Evolutionary conservation across 139 green algal genomes (phyloP).

Genomic region (Chlamydomonas asymmetrica): DNA sequence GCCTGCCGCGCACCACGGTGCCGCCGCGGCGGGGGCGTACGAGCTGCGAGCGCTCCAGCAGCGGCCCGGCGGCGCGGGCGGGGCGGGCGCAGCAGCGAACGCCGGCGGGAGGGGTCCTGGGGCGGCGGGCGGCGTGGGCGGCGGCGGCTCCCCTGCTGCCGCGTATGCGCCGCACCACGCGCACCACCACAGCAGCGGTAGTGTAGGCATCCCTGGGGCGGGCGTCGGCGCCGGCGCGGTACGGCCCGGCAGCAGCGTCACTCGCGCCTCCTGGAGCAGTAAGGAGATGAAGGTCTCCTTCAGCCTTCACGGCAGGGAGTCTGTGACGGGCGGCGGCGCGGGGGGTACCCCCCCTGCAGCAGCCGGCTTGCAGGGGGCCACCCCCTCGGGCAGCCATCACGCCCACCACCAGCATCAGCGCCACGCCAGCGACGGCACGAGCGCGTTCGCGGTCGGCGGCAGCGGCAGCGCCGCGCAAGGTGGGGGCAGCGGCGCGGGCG

Average conservation of each 20-base stretch:
- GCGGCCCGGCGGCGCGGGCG: too few relatives aligned
- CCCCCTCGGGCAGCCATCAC: neutral
- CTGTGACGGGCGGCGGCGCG: neutral
- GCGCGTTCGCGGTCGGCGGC: neutral
- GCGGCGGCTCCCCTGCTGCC: neutral
- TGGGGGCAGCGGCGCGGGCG: neutral
- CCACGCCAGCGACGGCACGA: neutral
- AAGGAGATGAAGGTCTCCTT: conserved; percentile 32
- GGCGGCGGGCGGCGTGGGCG: neutral
- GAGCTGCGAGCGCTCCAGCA: neutral
- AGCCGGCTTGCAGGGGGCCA: neutral
- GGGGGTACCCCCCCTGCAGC: neutral
- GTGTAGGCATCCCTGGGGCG: too few relatives aligned
- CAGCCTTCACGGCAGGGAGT: too few relatives aligned
- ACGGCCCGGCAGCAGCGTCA: too few relatives aligned
- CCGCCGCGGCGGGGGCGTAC: too few relatives aligned
- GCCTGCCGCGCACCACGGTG: too few relatives aligned
- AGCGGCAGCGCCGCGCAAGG: neutral
- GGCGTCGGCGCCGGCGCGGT: too few relatives aligned
- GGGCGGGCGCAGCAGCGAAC: neutral
- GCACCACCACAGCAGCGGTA: too few relatives aligned
- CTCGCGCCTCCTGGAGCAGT: conserved; percentile 28
- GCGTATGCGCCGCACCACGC: neutral
- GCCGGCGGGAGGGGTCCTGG: neutral
- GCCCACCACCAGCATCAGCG: neutral